These are phyloP conservation scores for Canavalia ensiformis DNA, from an alignment of 306 rosid genomes.

Conservation along the genomic window DNA sequence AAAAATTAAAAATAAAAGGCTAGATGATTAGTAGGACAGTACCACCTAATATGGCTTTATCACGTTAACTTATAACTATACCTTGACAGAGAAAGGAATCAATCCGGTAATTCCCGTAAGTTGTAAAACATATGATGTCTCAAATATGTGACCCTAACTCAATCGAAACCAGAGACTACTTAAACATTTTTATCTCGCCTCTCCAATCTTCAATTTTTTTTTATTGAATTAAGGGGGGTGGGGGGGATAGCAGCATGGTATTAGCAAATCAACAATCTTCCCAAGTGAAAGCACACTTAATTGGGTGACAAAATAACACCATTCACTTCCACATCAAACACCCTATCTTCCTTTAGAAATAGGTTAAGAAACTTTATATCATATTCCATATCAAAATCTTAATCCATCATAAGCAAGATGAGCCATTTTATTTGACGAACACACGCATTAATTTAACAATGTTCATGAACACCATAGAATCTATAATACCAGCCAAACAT, in stretches of 20 bases:
- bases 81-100: not conserved
- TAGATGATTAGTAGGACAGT: not conserved
- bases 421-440: conserved; percentile 33
- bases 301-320: not conserved
- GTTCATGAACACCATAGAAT: not conserved
- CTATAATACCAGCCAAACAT: conserved; percentile 3
- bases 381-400: conserved; percentile 14
- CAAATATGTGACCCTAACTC: not conserved
- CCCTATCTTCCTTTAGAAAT: not conserved
- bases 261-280: conserved; percentile 8
- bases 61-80: not conserved
- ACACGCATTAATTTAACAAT: not conserved
- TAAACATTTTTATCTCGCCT: not conserved
- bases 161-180: conserved; percentile 1
- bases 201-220: conserved; percentile 6
- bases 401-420: conserved; percentile 23
- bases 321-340: conserved; percentile 14
- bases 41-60: conserved; percentile 21
- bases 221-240: not conserved
- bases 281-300: conserved; percentile 4
- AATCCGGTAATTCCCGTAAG: not conserved
- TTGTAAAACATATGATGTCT: not conserved
- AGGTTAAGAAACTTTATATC: not conserved
- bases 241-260: not conserved
- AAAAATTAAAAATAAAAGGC: not conserved